A percentile compares a stretch with the other conserved stretches of the same genome.
phyloP scores from a whole-genome alignment of 2,329 filamentous ascomycete species.

The Dactylellina parvicollis region DNA sequence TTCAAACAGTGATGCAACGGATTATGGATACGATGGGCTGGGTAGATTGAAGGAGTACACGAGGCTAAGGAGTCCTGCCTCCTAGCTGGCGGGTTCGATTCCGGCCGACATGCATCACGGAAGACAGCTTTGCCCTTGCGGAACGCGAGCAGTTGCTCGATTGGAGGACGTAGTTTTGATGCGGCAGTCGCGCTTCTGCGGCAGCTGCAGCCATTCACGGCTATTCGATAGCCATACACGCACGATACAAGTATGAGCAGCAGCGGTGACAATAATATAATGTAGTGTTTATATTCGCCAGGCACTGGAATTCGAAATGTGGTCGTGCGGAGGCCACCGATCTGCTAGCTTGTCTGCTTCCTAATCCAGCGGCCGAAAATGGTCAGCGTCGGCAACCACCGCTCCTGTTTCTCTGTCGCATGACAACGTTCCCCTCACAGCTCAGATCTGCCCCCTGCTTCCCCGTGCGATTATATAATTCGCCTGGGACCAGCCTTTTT shows the following conservation, averaged over 20 bases:
- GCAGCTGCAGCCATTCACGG: background rate
- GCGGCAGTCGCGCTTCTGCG: slow-evolving; percentile 6
- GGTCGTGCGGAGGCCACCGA: slow-evolving; percentile 28
- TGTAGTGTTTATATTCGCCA: too few species aligned
- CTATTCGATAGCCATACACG: too few species aligned
- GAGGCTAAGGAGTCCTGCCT: too few species aligned
- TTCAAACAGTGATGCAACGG: background rate
- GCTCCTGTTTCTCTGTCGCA: slow-evolving; percentile 33
- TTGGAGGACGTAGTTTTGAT: background rate
- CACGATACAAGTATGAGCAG: too few species aligned
- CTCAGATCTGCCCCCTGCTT: background rate
- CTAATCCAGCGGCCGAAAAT: slow-evolving; percentile 37
- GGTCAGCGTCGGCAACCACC: slow-evolving; percentile 52
- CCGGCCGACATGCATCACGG: too few species aligned
- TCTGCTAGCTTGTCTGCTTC: slow-evolving; percentile 24
- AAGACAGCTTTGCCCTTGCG: too few species aligned
- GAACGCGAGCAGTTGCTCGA: background rate
- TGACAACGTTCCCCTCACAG: slow-evolving; percentile 38
- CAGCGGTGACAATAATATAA: too few species aligned
- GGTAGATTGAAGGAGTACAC: too few species aligned
- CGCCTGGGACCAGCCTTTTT: slow-evolving; percentile 25
- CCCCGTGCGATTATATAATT: slow-evolving; percentile 37
- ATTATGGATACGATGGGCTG: too few species aligned
- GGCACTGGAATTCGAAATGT: background rate
- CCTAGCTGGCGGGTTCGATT: too few species aligned